Base-by-base conservation (phyloP, 2,329 filamentous ascomycete genomes). In the Daldinia eschscholtzii region DNA sequence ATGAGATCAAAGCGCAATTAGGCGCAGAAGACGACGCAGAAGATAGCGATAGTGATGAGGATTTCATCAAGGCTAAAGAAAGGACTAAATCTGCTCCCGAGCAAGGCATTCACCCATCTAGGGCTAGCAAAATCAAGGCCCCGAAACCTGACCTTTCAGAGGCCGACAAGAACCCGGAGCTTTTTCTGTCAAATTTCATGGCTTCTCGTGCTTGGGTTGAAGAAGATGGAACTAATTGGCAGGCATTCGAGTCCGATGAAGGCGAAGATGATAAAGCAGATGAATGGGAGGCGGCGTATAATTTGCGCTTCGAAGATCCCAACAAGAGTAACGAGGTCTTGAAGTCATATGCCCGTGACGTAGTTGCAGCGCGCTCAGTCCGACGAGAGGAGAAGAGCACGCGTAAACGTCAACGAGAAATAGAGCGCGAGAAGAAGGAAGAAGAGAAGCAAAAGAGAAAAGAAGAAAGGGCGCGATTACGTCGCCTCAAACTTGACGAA, bases 141-240 rank as follows among this genome's bases (percentile, higher is more conserved):
- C 85, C 80, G 26, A 84, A 93, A 62, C 75, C 87, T 12, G 91
- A 96, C 74, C 83, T 97, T 48, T 85, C 89, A 55, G 87, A 88
- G 65, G 94, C 96, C 41, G 92, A 97, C 76, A 92, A 93, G 79
- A 91, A 99, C 77, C 96, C 95, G 0, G 95, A 98, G 77, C 91
- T 88, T 0, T 99, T 93, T 79, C 83, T 99, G n/a, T 95, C 93
- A 61, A 97, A 98, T 80, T 99, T 97, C 82, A 89, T 99, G 87
- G 88, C 92, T n/a, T 88, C 94, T 6, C 90, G 94, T 66, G 95
- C 94, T 15, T 99, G 96, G 96, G 87, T 95, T 6, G 89, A 92
- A 0, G 87, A 87, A 9, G 88, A 88, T 59, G 85, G 84, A 46
- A 85, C 88, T 23, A 87, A 87, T 46, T 94, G 93, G 81, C 86